A percentile compares a stretch with the other conserved stretches of the same genome.
Evolutionary conservation across 140 eudicot species (phyloP).

Genomic region (Ambrosia hybrid): DNA sequence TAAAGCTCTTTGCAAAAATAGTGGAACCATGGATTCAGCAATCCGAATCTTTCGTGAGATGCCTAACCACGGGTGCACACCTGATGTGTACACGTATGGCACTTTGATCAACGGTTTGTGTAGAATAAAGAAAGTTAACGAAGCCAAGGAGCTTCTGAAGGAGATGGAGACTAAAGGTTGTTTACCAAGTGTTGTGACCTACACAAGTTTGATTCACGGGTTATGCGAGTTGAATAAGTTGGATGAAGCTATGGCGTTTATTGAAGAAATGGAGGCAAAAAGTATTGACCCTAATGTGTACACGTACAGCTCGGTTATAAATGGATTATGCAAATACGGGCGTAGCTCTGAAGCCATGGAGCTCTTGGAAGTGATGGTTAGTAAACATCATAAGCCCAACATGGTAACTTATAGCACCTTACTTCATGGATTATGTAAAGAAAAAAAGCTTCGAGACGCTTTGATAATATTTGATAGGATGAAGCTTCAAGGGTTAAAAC

Average conservation of each 20-base stretch:
- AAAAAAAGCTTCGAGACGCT: constrained; percentile 51
- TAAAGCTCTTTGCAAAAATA: constrained; percentile 77
- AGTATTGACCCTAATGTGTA: constrained; percentile 65
- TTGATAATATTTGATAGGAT: constrained; percentile 76
- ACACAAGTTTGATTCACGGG: constrained; percentile 69
- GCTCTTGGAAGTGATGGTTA: constrained; percentile 61
- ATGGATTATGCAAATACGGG: constrained; percentile 55
- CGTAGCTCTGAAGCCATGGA: constrained; percentile 59
- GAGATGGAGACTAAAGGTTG: constrained; percentile 76
- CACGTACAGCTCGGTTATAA: constrained; percentile 77
- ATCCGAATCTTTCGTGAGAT: constrained; percentile 71
- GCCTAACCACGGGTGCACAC: constrained; percentile 72
- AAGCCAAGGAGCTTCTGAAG: constrained; percentile 66
- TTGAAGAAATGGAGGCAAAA: constrained; percentile 68
- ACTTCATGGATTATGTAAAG: constrained; percentile 74
- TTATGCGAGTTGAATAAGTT: constrained; percentile 58
- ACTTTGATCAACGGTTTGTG: constrained; percentile 81
- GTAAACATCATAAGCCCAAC: constrained; percentile 55
- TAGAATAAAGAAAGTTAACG: constrained; percentile 39
- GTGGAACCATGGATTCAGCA: constrained; percentile 66
- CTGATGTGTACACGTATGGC: constrained; percentile 85
- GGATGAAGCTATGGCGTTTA: constrained; percentile 61
- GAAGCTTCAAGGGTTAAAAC: constrained; percentile 67
- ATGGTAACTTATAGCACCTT: constrained; percentile 77
- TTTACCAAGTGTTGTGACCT: constrained; percentile 77